phyloP scores from a whole-genome alignment of 148 eudicot genomes.

The Limonium bicolor region DNA sequence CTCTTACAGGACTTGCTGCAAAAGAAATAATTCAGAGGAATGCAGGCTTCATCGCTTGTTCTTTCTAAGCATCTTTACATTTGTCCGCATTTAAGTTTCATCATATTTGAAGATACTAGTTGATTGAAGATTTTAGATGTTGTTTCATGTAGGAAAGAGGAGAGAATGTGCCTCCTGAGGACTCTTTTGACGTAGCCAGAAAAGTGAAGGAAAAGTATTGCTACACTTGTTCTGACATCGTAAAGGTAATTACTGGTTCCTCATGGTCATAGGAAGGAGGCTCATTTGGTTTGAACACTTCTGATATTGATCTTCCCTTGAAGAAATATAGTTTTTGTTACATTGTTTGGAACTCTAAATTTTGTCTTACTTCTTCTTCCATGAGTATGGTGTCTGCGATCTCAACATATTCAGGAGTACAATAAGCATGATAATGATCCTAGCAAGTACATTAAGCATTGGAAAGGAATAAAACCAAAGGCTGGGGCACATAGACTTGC shows the following conservation, averaged over 20 bases:
- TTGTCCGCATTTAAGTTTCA: no score
- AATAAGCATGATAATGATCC: constrained; percentile 97
- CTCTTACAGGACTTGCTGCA: no score
- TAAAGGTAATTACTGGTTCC: constrained; percentile 38
- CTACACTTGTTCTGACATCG: constrained; percentile 87
- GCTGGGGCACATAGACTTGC: constrained; percentile 88
- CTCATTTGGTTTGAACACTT: no score
- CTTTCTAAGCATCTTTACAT: no score
- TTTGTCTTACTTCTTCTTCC: neutral
- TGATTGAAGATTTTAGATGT: constrained; percentile 7
- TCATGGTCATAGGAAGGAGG: no score
- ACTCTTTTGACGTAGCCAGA: constrained; percentile 88
- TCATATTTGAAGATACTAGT: no score
- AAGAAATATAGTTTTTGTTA: no score
- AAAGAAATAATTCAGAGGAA: no score
- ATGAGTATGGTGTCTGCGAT: neutral
- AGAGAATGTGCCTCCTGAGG: constrained; percentile 85
- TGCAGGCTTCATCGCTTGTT: no score
- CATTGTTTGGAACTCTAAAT: no score
- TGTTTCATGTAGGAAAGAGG: constrained; percentile 73
- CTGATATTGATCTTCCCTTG: no score
- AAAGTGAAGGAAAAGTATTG: constrained; percentile 87
- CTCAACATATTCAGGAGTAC: constrained; percentile 45
- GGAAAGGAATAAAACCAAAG: constrained; percentile 84
- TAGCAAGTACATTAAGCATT: constrained; percentile 71